Percentiles rank a stretch among this genome's conserved stretches.
Evolutionary conservation across 2,329 filamentous ascomycete species (phyloP).

Genomic region (Aplosporella prunicola): DNA sequence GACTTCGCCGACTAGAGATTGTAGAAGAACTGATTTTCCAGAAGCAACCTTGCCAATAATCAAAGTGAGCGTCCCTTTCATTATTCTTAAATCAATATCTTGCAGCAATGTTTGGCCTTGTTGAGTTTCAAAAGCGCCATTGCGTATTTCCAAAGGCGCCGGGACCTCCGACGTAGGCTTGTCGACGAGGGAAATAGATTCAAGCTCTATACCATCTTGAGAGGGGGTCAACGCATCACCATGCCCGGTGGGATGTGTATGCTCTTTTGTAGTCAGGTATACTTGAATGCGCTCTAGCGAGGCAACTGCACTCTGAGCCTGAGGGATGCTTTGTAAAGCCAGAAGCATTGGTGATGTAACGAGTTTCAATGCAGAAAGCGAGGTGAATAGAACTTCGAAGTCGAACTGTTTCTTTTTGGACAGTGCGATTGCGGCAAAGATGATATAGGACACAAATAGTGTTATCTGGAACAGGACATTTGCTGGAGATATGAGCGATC

Average conservation of each 20-base stretch:
- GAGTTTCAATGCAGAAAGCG: conserved; percentile 19
- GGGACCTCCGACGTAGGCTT: background rate
- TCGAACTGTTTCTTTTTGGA: conserved; percentile 12
- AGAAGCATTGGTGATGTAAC: conserved; percentile 17
- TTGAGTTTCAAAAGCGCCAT: conserved; percentile 10
- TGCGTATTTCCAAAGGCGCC: background rate
- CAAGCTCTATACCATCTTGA: background rate
- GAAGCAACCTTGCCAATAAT: conserved; percentile 15
- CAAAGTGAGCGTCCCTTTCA: conserved; percentile 11
- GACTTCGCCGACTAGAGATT: conserved; percentile 24
- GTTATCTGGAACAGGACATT: conserved; percentile 18
- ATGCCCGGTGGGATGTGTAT: conserved; percentile 6
- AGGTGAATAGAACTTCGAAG: conserved; percentile 18
- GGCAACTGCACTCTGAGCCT: conserved; percentile 14
- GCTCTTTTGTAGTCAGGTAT: conserved; percentile 10
- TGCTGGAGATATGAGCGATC: background rate
- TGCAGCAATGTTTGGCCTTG: conserved; percentile 5
- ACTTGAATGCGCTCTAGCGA: conserved; percentile 17
- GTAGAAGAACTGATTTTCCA: conserved; percentile 31
- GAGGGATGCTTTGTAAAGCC: conserved; percentile 15
- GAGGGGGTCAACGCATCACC: conserved; percentile 3
- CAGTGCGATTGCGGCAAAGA: conserved; percentile 16
- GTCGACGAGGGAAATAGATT: background rate
- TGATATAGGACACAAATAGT: conserved; percentile 16
- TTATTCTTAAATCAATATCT: conserved; percentile 9